Evolutionary conservation across 2,329 filamentous ascomycete genomes (phyloP), one percentile per base, ranked within the genome.

Genomic region (Microdochium nivale): DNA sequence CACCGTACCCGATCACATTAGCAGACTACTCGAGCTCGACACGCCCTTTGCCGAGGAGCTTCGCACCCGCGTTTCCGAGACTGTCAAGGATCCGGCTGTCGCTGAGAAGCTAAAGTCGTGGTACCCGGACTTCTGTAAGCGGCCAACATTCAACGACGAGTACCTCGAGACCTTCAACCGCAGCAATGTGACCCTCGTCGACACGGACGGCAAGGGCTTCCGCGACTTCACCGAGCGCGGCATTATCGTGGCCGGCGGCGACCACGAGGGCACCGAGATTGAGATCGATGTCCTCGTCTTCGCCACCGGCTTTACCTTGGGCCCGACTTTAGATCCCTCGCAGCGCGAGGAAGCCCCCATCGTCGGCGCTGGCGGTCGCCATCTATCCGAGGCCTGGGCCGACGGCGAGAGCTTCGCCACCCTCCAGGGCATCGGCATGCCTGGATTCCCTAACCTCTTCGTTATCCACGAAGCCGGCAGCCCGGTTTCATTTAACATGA

Each of bases 61-160:
- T 23, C 69, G 74, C 1, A 56, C 57, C 4, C 67, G 70, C 13
- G 65, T 69, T 10, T 65, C 68, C 10, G 51, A 63, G 0, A 57
- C 69, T 13, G 75, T 80, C 4, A 61, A 70, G 19, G 68, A 78
- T 54, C 58, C 58, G 4, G 58, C 53, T 1, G 35, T 40, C 35
- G 35, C 35, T 5, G 7, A 40, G 35, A 40, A 72, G 67, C 63
- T 79, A 3, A 74, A 77, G 55, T 67, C 76, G 0, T 79, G 74
- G 73, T 80, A 79, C 59, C 67, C 70, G 1, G 62, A 61, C 1
- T 76, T 70, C 67, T 81, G 77, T 64, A 80, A 80, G 55, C 69
- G 77, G 1, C 77, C 77, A 0, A 69, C 64, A 48, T 79, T 79
- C 60, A 71, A 76, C 56, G 71, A 78, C 52, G 68, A 71, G 11